Percentiles rank a stretch among this genome's conserved stretches.
phyloP scores from a whole-genome alignment of 2,329 filamentous ascomycete species.

The Ceratocystis harringtonii region DNA sequence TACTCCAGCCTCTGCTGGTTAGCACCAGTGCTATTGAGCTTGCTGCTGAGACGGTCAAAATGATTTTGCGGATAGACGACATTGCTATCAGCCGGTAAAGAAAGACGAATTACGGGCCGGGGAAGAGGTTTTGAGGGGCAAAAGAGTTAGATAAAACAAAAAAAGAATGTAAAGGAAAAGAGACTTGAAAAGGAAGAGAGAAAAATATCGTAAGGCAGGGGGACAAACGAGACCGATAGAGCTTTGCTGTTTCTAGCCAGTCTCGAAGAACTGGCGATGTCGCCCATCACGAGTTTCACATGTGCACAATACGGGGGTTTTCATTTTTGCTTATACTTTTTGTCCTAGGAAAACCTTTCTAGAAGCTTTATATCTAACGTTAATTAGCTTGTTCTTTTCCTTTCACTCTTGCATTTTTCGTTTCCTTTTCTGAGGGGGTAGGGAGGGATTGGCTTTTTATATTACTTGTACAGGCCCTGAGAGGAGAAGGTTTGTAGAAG shows the following conservation, averaged over 20 bases:
- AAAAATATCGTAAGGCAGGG: too few species aligned
- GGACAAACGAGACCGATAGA: too few species aligned
- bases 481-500: not conserved
- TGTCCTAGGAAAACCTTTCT: too few species aligned
- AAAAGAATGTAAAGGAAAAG: not conserved
- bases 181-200: not conserved
- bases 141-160: not conserved
- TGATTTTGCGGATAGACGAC: constrained; percentile 58
- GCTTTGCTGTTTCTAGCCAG: too few species aligned
- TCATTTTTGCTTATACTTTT: too few species aligned
- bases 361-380: not conserved
- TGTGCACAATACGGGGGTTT: too few species aligned
- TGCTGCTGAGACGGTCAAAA: constrained; percentile 96
- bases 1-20: constrained; percentile 86
- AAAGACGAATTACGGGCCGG: not conserved
- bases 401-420: not conserved
- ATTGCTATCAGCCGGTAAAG: constrained; percentile 47
- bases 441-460: not conserved
- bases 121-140: not conserved
- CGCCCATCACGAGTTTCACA: too few species aligned
- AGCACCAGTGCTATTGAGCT: constrained; percentile 96
- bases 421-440: not conserved
- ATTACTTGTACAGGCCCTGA: not conserved
- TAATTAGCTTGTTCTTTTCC: not conserved
- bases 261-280: too few species aligned